Conservation (phyloP, 1,284 basidiomycete genomes). For the Tilletiopsis washingtonensis region DNA sequence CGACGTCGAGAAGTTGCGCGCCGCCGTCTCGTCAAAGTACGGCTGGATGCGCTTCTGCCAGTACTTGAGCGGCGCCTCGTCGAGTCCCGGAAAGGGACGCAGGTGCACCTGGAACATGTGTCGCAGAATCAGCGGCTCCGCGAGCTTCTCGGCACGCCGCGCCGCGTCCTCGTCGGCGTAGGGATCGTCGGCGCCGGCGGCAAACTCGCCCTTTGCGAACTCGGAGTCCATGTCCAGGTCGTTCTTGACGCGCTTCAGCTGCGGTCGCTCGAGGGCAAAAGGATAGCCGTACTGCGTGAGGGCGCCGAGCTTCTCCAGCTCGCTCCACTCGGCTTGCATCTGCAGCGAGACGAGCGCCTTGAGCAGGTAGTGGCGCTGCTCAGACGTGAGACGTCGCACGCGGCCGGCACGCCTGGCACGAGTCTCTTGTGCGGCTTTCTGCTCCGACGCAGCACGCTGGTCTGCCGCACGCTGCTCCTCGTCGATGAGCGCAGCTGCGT, state of each 20-base stretch:
- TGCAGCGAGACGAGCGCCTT: constrained; percentile 42
- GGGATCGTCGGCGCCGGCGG: constrained; percentile 26
- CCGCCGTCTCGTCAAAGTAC: constrained; percentile 38
- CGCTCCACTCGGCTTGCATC: constrained; percentile 37
- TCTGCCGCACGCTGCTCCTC: neutral
- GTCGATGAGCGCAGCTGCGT: neutral
- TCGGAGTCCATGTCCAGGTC: constrained; percentile 14
- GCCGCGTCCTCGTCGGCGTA: constrained; percentile 28
- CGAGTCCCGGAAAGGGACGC: constrained; percentile 34
- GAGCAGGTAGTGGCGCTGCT: constrained; percentile 43
- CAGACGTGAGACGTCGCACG: constrained; percentile 18
- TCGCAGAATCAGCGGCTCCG: constrained; percentile 38
- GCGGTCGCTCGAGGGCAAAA: constrained; percentile 23
- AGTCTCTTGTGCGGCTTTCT: neutral
- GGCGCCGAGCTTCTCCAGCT: constrained; percentile 35
- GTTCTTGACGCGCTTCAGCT: constrained; percentile 29
- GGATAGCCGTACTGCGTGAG: constrained; percentile 42
- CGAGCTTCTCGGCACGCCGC: constrained; percentile 15
- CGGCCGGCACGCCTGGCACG: neutral
- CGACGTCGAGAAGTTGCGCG: constrained; percentile 34
- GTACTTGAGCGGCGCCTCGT: constrained; percentile 34
- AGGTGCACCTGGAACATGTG: constrained; percentile 44
- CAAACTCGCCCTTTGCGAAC: constrained; percentile 20
- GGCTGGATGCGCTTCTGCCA: constrained; percentile 43
- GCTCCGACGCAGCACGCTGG: neutral